Evolutionary conservation across 345 rosid genomes (phyloP).

Genomic region (Carallia brachiata): DNA sequence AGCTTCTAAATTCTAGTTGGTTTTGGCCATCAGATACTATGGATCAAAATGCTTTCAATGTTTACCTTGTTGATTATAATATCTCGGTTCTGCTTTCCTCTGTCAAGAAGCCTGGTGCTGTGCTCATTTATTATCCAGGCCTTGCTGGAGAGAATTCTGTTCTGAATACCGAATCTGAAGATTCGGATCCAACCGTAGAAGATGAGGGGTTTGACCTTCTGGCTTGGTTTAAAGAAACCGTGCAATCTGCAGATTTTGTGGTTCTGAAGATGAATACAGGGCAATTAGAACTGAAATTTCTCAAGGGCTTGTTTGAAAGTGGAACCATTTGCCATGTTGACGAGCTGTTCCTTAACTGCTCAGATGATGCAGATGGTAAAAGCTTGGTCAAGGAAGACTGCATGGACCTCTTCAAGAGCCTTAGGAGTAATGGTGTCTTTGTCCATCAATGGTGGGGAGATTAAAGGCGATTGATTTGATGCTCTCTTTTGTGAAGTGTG

Average conservation of each 20-base stretch:
- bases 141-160: constrained; percentile 42
- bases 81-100: constrained; percentile 66
- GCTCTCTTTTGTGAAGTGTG: not conserved
- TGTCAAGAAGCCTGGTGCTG: constrained; percentile 60
- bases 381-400: constrained; percentile 42
- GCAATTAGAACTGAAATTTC: constrained; percentile 55
- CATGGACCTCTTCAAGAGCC: constrained; percentile 49
- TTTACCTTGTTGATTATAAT: constrained; percentile 77
- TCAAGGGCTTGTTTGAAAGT: constrained; percentile 49
- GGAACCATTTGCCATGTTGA: constrained; percentile 75
- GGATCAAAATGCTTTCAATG: constrained; percentile 51
- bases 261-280: constrained; percentile 78
- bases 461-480: constrained; percentile 11
- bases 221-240: constrained; percentile 77
- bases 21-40: constrained; percentile 68
- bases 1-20: constrained; percentile 56
- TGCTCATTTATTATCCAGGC: constrained; percentile 74
- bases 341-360: constrained; percentile 72
- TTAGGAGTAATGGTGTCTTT: constrained; percentile 67
- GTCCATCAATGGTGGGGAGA: constrained; percentile 88
- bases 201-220: constrained; percentile 70
- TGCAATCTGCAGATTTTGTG: constrained; percentile 63
- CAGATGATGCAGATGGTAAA: constrained; percentile 27
- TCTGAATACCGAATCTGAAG: constrained; percentile 26
- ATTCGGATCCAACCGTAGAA: constrained; percentile 45